phyloP scores from a whole-genome alignment of 139 green algal species.

The Chlamydomonas asymmetrica region DNA sequence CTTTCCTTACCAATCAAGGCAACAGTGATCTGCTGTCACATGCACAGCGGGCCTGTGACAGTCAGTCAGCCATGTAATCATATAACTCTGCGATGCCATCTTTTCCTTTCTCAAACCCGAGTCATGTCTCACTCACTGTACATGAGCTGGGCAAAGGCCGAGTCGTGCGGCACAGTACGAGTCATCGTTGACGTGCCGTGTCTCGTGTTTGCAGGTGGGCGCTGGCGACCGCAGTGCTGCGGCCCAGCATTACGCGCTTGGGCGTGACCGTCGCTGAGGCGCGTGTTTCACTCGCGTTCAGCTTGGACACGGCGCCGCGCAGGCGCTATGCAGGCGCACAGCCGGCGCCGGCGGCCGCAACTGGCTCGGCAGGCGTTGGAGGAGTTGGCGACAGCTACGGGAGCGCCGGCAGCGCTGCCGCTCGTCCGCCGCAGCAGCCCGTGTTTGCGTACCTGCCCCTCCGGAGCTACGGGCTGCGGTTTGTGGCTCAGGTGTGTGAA shows the following conservation, averaged over 20 bases:
- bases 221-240: not conserved
- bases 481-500: constrained; percentile 44
- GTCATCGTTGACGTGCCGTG: no score
- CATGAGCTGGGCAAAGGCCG: no score
- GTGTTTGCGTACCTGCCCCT: constrained; percentile 60
- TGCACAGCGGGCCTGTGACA: no score
- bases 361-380: no score
- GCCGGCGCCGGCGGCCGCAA: not conserved
- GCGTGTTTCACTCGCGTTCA: constrained; percentile 20
- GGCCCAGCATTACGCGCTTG: not conserved
- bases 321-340: not conserved
- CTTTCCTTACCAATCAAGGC: no score
- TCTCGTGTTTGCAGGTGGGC: constrained; percentile 31
- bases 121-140: no score
- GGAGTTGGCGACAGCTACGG: no score
- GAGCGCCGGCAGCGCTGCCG: not conserved
- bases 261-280: constrained; percentile 17
- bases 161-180: no score
- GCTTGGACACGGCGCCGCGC: not conserved
- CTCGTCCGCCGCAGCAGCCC: constrained; percentile 38
- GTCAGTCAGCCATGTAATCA: no score
- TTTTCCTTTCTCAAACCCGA: no score
- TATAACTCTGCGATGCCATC: no score
- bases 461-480: constrained; percentile 50
- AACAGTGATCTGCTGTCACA: no score